Evolutionary conservation across 2,329 filamentous ascomycete genomes (phyloP), one percentile per base, ranked within the genome.

Genomic region (Microdochium paspali): DNA sequence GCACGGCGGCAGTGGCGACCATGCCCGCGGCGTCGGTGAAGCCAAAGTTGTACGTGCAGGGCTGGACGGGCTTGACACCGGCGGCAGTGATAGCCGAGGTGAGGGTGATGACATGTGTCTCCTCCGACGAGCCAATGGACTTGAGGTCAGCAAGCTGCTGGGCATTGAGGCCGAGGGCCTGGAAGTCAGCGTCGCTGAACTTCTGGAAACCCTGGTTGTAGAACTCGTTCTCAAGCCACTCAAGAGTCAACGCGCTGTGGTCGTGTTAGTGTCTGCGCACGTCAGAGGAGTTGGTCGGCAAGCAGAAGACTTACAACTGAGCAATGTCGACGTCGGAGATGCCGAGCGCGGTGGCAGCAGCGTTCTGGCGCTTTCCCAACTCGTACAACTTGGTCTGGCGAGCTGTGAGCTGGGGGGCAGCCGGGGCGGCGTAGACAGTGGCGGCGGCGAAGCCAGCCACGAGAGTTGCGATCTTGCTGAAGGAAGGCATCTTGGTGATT

Each of bases 161-260:
- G 35, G 71, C 64, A 48, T 62, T 70, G 50, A 85, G 72, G 50
- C 82, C 82, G 13, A 84, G 70, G 31, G 79, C 78, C 23, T 68
- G 61, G 66, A 90, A 89, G 58, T 87, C 79, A 25, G 72, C 63
- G 35, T 77, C 73, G 24, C 78, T 72, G 67, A 88, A 86, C 63
- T 79, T 75, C 52, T 73, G 72, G 60, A 89, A 85, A 31, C 83
- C 84, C 60, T 85, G 73, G 56, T 77, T 72, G 72, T 90, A 89
- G 66, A 87, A 89, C 47, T 74, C 71, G 23, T 80, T 73, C 68
- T 89, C 85, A 57, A 89, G 82, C 66, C 85, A 82, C 66, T 90
- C 85, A 43, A 87, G 73, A 5, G 84, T 87, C 48, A 87, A 70
- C 52, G 84, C 84, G 60, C 80, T 84, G 52, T 24, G 18, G 18